Conservation (phyloP, 495 filamentous ascomycete genomes). For the Bacidia rubella region DNA sequence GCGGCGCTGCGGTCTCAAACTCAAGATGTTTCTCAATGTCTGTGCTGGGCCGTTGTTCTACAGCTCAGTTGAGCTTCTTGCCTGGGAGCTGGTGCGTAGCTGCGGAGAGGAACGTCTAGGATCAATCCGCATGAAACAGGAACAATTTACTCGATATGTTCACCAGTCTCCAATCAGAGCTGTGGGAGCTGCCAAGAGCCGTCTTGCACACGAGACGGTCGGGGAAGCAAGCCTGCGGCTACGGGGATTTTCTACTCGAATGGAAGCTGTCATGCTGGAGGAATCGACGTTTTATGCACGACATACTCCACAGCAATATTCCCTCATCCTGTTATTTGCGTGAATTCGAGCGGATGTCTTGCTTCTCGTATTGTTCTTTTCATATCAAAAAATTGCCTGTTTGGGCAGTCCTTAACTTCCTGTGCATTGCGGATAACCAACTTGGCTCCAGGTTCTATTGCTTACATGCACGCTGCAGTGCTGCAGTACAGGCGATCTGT, state of each 20-base stretch:
- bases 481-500: no score
- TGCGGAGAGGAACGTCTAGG: no score
- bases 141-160: background rate
- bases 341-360: no score
- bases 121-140: background rate
- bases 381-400: no score
- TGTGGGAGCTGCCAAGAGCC: background rate
- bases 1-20: background rate
- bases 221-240: background rate
- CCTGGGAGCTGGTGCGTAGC: no score
- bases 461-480: no score
- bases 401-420: no score
- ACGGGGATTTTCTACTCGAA: background rate
- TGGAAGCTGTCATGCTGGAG: background rate
- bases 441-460: no score
- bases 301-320: background rate
- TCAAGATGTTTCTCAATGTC: no score
- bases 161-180: background rate
- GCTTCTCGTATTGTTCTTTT: background rate
- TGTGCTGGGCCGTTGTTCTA: no score
- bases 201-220: background rate
- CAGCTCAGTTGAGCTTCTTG: no score
- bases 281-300: background rate
- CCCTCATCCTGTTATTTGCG: background rate
- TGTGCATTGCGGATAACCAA: no score